These are phyloP conservation scores for Rhizophlyctis rosea DNA, from an alignment of 192 early-diverging fungal genomes.

Conservation along the genomic window DNA sequence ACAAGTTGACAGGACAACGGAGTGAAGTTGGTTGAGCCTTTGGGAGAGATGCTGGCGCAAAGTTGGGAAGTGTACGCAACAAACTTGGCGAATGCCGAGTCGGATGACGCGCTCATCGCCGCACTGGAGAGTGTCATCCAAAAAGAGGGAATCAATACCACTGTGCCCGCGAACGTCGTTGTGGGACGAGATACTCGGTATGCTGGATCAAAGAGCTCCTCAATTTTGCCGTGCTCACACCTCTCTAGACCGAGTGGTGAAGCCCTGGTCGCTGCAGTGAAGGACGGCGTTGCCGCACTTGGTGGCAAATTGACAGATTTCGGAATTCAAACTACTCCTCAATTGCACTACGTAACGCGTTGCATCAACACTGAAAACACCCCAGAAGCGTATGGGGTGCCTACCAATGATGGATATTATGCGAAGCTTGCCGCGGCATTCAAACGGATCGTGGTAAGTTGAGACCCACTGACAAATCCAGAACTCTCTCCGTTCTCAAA, in stretches of 20 bases:
- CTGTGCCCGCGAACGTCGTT: conserved; percentile 66
- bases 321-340: conserved; percentile 92
- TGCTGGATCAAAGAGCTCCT: neutral
- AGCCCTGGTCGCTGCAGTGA: conserved; percentile 72
- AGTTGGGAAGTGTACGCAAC: conserved; percentile 94
- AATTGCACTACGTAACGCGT: conserved; percentile 91
- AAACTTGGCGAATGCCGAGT: conserved; percentile 76
- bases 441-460: conserved; percentile 71
- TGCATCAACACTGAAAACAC: conserved; percentile 81
- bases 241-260: conserved; percentile 75
- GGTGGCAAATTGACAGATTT: conserved; percentile 70
- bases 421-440: conserved; percentile 84
- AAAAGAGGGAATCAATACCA: conserved; percentile 68
- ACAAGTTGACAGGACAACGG: conserved; percentile 80
- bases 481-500: conserved; percentile 4
- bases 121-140: conserved; percentile 63
- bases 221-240: neutral
- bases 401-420: conserved; percentile 90
- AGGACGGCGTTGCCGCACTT: conserved; percentile 75
- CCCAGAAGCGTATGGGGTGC: conserved; percentile 77
- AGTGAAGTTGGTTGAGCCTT: conserved; percentile 95
- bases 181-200: conserved; percentile 91
- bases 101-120: conserved; percentile 57
- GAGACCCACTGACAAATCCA: neutral
- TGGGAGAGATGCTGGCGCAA: conserved; percentile 97